Base-by-base conservation (phyloP, 2,329 filamentous ascomycete genomes). In the Hypoxylon rubiginosum region DNA sequence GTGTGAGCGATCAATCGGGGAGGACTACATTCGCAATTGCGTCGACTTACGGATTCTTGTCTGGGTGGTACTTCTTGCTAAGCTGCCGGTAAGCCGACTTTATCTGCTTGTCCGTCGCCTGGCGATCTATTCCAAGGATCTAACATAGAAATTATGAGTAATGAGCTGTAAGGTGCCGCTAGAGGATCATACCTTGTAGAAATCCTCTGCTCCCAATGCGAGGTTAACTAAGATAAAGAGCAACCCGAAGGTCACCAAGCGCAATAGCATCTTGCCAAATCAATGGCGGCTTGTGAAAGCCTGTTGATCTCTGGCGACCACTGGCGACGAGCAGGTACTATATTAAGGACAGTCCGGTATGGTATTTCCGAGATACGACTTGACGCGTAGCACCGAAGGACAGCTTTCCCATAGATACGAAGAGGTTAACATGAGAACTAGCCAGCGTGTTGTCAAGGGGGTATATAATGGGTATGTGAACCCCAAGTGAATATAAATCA, bases 1-100 rank as follows among this genome's bases (percentile, higher is more conserved):
- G 15, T 28, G 46, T 58, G 46, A 69, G 49, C 48, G 34, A 41
- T 66, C 53, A 28, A 60, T 63, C 61, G 62, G 17, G 58, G 11
- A 51, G 39, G n/a, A 6, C 2, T 11, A 8, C 13, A 4, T 39
- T 13, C 11, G 17, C 13, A 17, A 45, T 26, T 19, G 24, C 2
- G 6, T 32, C 8, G 58, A 82, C 91, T 74, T 87, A 96, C 91
- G 95, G 94, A 75, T 98, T 98, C 87, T 99, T 99, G 81, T 99
- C 96, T 3, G 96, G 96, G 77, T 99, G 96, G 79, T 88, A 97
- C 79, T 97, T 97, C 81, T 98, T 98, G 83, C 92, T 97, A 10
- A 99, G 85, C 65, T 89, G 90, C 65, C 94, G 89, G 81, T 99
- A 99, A 21, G 96, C 94, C 49, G 92, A 92, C 81, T 99, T 99